Conservation (phyloP, 2,329 filamentous ascomycete genomes). For the Coniosporium tulheliwenetii region DNA sequence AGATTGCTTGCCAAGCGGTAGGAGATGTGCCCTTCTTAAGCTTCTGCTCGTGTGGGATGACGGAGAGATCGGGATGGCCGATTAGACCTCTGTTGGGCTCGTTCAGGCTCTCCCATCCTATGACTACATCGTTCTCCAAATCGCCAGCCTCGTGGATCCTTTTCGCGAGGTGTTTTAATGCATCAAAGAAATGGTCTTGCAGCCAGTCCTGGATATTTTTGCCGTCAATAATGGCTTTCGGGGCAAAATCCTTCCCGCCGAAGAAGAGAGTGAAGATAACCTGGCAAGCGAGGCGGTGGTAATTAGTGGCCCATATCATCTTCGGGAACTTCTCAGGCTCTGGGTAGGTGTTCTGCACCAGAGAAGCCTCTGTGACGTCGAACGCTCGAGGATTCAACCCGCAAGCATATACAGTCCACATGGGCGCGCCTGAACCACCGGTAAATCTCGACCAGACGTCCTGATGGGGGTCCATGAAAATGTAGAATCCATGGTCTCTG, state of each 20-base stretch:
- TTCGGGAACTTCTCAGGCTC: conserved; percentile 79
- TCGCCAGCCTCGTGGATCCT: conserved; percentile 82
- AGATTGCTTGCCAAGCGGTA: conserved; percentile 83
- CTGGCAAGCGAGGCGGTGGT: conserved; percentile 70
- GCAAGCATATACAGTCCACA: conserved; percentile 95
- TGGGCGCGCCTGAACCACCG: conserved; percentile 84
- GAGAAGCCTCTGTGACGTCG: conserved; percentile 70
- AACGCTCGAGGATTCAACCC: conserved; percentile 81
- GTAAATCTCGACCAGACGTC: conserved; percentile 96
- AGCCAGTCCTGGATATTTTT: conserved; percentile 94
- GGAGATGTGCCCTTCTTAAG: conserved; percentile 86
- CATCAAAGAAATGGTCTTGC: conserved; percentile 68
- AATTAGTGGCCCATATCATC: conserved; percentile 99
- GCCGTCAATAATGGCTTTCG: conserved; percentile 88
- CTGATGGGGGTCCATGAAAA: conserved; percentile 98
- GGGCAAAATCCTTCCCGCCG: conserved; percentile 77
- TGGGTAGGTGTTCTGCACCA: conserved; percentile 89
- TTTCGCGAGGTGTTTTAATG: conserved; percentile 65
- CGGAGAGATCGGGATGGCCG: conserved; percentile 65
- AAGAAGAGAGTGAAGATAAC: conserved; percentile 95
- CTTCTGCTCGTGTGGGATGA: conserved; percentile 74
- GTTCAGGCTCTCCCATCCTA: conserved; percentile 94
- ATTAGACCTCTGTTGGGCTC: conserved; percentile 85
- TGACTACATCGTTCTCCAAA: conserved; percentile 69
- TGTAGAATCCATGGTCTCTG: conserved; percentile 81